Evolutionary conservation across 345 rosid genomes (phyloP).

Genomic region (Sonneratia caseolaris): DNA sequence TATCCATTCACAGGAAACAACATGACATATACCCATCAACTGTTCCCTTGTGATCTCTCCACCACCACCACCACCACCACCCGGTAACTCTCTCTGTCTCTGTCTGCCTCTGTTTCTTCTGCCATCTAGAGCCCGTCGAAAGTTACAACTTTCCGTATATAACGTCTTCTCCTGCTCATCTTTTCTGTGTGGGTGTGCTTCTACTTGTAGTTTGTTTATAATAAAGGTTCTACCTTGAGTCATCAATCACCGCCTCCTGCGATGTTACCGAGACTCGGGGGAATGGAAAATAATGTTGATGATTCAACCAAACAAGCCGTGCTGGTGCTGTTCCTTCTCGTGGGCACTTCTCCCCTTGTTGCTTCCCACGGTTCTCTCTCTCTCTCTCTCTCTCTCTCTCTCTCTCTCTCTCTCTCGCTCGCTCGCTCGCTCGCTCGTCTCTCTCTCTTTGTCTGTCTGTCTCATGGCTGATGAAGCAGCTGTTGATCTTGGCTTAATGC

Average conservation of each 20-base stretch:
- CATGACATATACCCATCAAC: background rate
- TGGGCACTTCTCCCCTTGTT: conserved; percentile 17
- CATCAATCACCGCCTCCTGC: background rate
- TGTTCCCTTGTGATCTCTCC: conserved; percentile 13
- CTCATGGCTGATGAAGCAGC: background rate
- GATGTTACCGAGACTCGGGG: background rate
- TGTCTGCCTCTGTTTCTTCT: background rate
- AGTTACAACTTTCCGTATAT: background rate
- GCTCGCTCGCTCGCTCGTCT: conserved; percentile 1
- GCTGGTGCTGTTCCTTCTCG: conserved; percentile 21
- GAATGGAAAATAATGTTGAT: background rate
- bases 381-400: conserved; percentile 2
- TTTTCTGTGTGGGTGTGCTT: background rate
- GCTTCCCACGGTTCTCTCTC: conserved; percentile 30
- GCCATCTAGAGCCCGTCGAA: background rate
- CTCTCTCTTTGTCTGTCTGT: background rate
- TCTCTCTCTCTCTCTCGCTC: background rate
- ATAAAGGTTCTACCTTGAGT: background rate
- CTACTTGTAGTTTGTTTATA: background rate
- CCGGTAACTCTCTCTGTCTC: background rate
- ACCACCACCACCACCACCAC: background rate
- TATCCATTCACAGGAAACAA: background rate
- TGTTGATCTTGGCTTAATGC: background rate
- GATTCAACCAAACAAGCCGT: background rate
- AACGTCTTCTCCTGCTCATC: background rate